Evolutionary conservation across 306 rosid species (phyloP), one percentile per base, ranked within the genome.

Genomic region (Dryas octopetala): DNA sequence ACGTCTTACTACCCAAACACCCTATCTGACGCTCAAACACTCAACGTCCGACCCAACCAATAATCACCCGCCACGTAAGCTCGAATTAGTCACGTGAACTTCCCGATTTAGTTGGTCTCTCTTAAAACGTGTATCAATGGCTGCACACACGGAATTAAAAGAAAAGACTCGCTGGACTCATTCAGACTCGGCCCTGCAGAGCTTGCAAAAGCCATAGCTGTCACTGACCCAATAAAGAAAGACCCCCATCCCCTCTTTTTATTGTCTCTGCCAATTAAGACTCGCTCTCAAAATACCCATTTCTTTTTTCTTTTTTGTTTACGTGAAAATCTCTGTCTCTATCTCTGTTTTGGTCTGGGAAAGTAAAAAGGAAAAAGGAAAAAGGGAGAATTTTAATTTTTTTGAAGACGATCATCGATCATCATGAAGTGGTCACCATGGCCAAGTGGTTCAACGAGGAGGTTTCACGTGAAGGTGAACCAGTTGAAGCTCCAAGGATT

Each of bases 401-500:
- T 46, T 46, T 52, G 49, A 47, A 16, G 67, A 54, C 9, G 66
- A 14, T 16, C 53, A 17, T 5, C 9, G 6, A 28, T 12, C 68
- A 68, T 16, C 50, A 89, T 75, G 89, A 79, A 74, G 81, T 85
- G 85, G 91, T 68, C 81, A 5, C 75, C 83, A 5, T 76, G 82
- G 84, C 64, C 60, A 28, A 60, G 74, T 15, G 68, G 71, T 16
- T 26, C 62, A n/a, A 45, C 76, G 45, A 78, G 77, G 76, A 84
- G 75, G 64, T 79, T 85, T 58, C 81, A 81, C 3, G 82, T 89
- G 66, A 89, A 83, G 74, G 23, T 93, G 4, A 85, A 13, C 45
- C 86, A 79, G 16, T 63, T 93, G 78, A 89, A 82, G 87, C 89
- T 93, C 3, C 62, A 85, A 9, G 84, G 79, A 9, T 72, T 65